Conservation (phyloP, 768 basidiomycete genomes). For the Epithele typhae region DNA sequence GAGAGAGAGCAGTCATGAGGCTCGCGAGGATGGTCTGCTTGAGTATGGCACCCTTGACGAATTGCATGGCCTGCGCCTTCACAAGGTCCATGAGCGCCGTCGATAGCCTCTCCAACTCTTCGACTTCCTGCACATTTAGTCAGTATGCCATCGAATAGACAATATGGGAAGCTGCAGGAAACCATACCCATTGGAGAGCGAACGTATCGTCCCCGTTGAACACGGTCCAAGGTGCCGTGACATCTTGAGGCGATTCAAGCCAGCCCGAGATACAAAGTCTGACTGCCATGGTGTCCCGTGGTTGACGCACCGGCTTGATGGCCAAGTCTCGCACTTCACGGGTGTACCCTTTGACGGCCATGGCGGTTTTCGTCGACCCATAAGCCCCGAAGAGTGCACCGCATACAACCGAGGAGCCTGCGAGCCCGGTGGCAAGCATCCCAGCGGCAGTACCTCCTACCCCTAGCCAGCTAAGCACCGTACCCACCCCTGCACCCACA, state of each 20-base stretch:
- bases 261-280: slow-evolving; percentile 55
- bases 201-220: slow-evolving; percentile 48
- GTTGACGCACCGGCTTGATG: slow-evolving; percentile 40
- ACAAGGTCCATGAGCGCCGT: slow-evolving; percentile 41
- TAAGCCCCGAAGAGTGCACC: slow-evolving; percentile 57
- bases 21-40: slow-evolving; percentile 47
- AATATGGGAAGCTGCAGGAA: too few species aligned
- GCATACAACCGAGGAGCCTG: slow-evolving; percentile 51
- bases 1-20: slow-evolving; percentile 46
- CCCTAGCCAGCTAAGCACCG: slow-evolving; percentile 46
- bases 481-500: slow-evolving; percentile 49
- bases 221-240: slow-evolving; percentile 49
- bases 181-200: slow-evolving; percentile 52
- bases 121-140: slow-evolving; percentile 41
- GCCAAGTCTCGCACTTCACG: slow-evolving; percentile 50
- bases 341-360: slow-evolving; percentile 47
- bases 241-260: slow-evolving; percentile 40
- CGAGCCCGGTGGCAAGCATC: slow-evolving; percentile 47
- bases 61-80: slow-evolving; percentile 46
- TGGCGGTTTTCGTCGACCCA: slow-evolving; percentile 44
- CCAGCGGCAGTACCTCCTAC: slow-evolving; percentile 51
- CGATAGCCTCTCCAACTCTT: slow-evolving; percentile 47
- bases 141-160: not conserved
- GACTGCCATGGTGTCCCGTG: slow-evolving; percentile 43
- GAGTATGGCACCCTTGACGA: slow-evolving; percentile 44